These are phyloP conservation scores for Platismatia glauca DNA, from an alignment of 495 filamentous ascomycete genomes.

Conservation along the genomic window DNA sequence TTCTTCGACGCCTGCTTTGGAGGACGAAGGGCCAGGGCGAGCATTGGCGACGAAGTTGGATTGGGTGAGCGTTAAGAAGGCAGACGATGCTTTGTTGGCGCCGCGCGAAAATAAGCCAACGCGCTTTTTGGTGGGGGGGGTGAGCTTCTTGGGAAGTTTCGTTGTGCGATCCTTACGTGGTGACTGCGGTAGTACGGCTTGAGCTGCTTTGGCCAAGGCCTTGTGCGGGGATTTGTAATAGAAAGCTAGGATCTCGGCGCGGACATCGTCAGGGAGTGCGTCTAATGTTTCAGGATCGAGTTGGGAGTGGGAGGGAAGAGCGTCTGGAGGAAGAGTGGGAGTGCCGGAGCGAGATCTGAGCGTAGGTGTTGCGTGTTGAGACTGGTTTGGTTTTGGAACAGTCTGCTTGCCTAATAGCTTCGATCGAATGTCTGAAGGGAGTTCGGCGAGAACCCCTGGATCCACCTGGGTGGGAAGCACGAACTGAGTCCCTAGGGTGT, in stretches of 20 bases:
- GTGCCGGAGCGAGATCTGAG: slow-evolving; percentile 25
- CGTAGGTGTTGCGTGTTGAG: slow-evolving; percentile 30
- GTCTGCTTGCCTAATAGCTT: slow-evolving; percentile 49
- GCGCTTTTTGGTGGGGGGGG: slow-evolving; percentile 52
- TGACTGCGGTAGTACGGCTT: slow-evolving; percentile 46
- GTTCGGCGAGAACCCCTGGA: slow-evolving; percentile 61
- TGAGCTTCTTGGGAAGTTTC: slow-evolving; percentile 40
- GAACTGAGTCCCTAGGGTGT: slow-evolving; percentile 78
- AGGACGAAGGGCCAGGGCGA: neutral
- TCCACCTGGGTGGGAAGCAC: slow-evolving; percentile 75
- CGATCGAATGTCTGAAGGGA: slow-evolving; percentile 69
- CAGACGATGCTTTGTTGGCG: slow-evolving; percentile 33
- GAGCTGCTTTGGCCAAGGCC: slow-evolving; percentile 32
- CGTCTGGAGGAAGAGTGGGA: slow-evolving; percentile 17
- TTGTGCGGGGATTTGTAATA: slow-evolving; percentile 40
- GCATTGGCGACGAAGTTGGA: slow-evolving; percentile 50
- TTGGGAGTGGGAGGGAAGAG: slow-evolving; percentile 45
- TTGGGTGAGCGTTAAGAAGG: slow-evolving; percentile 47
- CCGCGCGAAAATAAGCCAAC: slow-evolving; percentile 40
- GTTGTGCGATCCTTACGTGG: slow-evolving; percentile 45
- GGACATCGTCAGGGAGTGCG: slow-evolving; percentile 73
- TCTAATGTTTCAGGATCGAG: slow-evolving; percentile 66
- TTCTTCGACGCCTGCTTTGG: neutral
- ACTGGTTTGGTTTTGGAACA: slow-evolving; percentile 29
- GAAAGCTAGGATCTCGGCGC: slow-evolving; percentile 65